Evolutionary conservation across 495 filamentous ascomycete species (phyloP).

Genomic region (Xylaria curta): DNA sequence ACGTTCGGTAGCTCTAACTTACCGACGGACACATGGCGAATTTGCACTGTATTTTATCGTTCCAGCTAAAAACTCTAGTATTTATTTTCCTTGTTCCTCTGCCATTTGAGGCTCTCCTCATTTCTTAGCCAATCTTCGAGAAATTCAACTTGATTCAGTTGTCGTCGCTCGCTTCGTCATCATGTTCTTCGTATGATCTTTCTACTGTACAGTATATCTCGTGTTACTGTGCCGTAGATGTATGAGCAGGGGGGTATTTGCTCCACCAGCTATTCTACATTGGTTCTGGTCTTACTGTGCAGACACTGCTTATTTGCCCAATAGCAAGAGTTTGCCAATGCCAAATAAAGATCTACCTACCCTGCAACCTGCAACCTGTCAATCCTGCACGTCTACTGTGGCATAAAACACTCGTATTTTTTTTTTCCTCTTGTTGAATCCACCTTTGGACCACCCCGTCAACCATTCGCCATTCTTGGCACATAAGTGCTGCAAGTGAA

Average conservation of each 20-base stretch:
- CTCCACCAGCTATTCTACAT: constrained; percentile 13
- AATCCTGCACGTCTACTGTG: constrained; percentile 14
- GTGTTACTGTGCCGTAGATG: constrained; percentile 9
- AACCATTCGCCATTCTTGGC: constrained; percentile 13
- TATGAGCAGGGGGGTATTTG: neutral
- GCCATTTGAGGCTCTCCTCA: neutral
- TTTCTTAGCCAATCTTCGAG: neutral
- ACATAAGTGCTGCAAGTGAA: constrained; percentile 17
- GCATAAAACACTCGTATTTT: constrained; percentile 24
- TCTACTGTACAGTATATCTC: neutral
- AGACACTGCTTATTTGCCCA: constrained; percentile 5
- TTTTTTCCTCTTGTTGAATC: constrained; percentile 11
- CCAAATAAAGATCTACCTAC: constrained; percentile 22
- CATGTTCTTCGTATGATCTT: neutral
- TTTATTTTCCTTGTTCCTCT: neutral
- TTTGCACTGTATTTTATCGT: constrained; percentile 6
- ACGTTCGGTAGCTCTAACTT: neutral
- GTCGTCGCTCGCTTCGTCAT: neutral
- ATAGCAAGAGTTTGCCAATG: neutral
- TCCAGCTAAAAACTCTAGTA: neutral
- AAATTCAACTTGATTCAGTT: neutral
- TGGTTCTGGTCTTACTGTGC: constrained; percentile 16
- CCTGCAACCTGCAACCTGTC: constrained; percentile 17
- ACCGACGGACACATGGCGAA: neutral
- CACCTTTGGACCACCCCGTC: neutral